These are phyloP conservation scores for Nelumbo lutea DNA, from an alignment of 164 flowering plant species.

Conservation along the genomic window DNA sequence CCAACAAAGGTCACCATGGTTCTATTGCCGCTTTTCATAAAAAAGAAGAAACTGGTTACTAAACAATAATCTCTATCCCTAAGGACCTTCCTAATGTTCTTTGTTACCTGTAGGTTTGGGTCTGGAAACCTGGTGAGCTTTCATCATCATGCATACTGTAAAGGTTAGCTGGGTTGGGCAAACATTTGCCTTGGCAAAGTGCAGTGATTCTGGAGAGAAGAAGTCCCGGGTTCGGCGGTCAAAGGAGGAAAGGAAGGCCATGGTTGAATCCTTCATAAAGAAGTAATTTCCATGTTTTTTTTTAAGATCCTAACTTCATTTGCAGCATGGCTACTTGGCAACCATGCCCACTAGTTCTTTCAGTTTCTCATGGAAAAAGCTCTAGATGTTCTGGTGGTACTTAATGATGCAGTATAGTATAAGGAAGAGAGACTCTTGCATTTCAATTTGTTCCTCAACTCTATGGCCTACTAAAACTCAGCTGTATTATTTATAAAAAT, in stretches of 20 bases:
- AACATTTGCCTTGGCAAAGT: conserved; percentile 67
- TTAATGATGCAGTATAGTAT: neutral
- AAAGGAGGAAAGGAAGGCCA: conserved; percentile 77
- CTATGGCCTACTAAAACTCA: neutral
- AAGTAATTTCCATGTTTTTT: conserved; percentile 32
- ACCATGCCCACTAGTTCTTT: neutral
- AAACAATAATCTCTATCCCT: neutral
- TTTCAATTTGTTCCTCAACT: neutral
- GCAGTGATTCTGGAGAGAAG: conserved; percentile 58
- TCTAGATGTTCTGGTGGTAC: neutral
- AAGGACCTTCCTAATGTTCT: neutral
- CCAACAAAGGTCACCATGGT: neutral
- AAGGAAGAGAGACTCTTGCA: neutral
- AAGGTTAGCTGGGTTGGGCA: conserved; percentile 74
- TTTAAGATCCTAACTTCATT: too few relatives aligned
- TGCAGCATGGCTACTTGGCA: too few relatives aligned
- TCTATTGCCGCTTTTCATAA: neutral
- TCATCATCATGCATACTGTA: conserved; percentile 50
- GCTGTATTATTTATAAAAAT: too few relatives aligned
- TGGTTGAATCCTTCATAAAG: conserved; percentile 80
- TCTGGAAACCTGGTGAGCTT: conserved; percentile 12
- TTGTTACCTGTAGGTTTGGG: conserved; percentile 7
- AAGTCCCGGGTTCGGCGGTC: conserved; percentile 75
- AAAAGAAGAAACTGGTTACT: neutral
- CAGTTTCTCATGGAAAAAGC: neutral